Evolutionary conservation across 2,329 filamentous ascomycete genomes (phyloP), one percentile per base, ranked within the genome.

Genomic region (Fusarium clavum): DNA sequence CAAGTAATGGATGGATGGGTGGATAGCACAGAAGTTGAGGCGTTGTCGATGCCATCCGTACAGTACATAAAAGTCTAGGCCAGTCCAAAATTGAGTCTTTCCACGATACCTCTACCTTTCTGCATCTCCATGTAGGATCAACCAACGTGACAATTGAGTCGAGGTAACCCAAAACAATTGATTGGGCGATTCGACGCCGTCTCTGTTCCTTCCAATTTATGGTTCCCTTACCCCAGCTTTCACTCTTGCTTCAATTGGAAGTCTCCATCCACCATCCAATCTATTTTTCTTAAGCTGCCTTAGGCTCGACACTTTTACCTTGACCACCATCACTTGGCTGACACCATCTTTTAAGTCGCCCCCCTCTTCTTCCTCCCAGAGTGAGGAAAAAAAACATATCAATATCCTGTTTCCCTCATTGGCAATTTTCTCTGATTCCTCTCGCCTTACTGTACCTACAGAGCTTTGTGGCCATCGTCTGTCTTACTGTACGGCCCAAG

Each of bases 341-440:
- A 70, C 68, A 69, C 68, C 68, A 71, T 71, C 68, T 69, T 68
- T 59, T 30, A 24, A 34, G 43, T 41, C 54, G 64, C 57, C 61
- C 70, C 61, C 57, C 54, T 61, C 32, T 54, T 30, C 61, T 30
- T 58, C 51, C n/a, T 61, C n/a, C 16, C 16, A 40, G 7, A 41
- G 24, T 6, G 16, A 6, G 6, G 22, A 49, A 45, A 52, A 70
- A 72, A 74, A 61, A 68, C 71, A 74, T 75, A 74, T 73, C 63
- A 75, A 64, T 51, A 71, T 63, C 64, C 25, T 41, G 52, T 57
- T 58, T 62, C 47, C 58, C 70, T 41, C 58, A 52, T 60, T 34
- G 38, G 61, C 25, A 58, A 59, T 43, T 51, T 53, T 48, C 22
- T 47, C 27, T 34, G 38, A 53, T 43, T 30, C 44, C 51, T 57